These are phyloP conservation scores for Suaeda aralocaspica DNA, from an alignment of 148 eudicot genomes.

Conservation along the genomic window DNA sequence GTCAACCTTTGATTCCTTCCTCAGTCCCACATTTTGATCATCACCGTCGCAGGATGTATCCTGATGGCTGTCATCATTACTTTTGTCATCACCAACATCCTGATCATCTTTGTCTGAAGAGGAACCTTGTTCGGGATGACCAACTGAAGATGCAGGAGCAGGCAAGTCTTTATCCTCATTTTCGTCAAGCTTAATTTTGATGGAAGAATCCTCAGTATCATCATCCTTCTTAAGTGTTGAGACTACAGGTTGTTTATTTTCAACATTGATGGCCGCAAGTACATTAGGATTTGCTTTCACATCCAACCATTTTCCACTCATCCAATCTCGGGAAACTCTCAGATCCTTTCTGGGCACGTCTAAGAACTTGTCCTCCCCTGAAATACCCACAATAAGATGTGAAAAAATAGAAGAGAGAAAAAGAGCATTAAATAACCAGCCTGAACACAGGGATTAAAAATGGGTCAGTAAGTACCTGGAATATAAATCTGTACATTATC, in stretches of 20 bases:
- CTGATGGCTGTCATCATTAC: not conserved
- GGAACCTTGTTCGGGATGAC: slow-evolving; percentile 22
- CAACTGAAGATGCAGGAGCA: slow-evolving; percentile 23
- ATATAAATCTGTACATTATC: slow-evolving; percentile 50
- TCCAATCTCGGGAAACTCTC: slow-evolving; percentile 83
- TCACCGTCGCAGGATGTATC: not conserved
- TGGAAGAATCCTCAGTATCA: slow-evolving; percentile 29
- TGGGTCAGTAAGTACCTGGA: slow-evolving; percentile 44
- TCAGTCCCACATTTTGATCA: not conserved
- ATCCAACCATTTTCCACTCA: slow-evolving; percentile 66
- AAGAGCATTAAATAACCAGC: not conserved
- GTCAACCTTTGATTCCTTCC: slow-evolving; percentile 30
- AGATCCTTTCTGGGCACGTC: slow-evolving; percentile 42
- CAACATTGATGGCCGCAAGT: slow-evolving; percentile 29
- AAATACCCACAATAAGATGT: not conserved
- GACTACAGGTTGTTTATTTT: slow-evolving; percentile 31
- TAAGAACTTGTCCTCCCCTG: slow-evolving; percentile 72
- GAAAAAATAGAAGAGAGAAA: not conserved
- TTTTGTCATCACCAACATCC: slow-evolving; percentile 21
- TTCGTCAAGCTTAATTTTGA: slow-evolving; percentile 24
- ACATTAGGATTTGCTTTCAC: slow-evolving; percentile 50
- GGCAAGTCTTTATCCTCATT: slow-evolving; percentile 35
- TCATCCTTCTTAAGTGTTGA: slow-evolving; percentile 34
- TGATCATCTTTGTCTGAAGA: slow-evolving; percentile 18
- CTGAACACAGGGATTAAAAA: not conserved